Evolutionary conservation across 148 eudicot species (phyloP).

Genomic region (Rhododendron vialii): DNA sequence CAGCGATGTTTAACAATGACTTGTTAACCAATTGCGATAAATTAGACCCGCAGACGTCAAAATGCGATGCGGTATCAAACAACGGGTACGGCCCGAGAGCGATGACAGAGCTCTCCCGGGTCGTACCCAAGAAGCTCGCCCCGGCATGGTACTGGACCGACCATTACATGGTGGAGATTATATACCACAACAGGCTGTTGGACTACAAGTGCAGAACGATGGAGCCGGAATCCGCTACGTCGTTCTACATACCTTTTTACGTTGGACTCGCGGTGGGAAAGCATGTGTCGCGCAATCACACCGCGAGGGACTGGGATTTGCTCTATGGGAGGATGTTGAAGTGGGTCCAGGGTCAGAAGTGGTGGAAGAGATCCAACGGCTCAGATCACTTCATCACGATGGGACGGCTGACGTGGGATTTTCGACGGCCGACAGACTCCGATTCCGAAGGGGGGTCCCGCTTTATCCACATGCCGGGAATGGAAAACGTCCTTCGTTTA

Average conservation of each 20-base stretch:
- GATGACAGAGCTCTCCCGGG: neutral
- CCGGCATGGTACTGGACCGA: conserved; percentile 65
- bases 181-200: conserved; percentile 59
- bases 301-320: conserved; percentile 36
- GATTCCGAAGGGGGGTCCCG: conserved; percentile 51
- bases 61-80: conserved; percentile 55
- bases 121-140: conserved; percentile 36
- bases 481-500: conserved; percentile 53
- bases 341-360: conserved; percentile 43
- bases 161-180: conserved; percentile 55
- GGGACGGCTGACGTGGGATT: conserved; percentile 70
- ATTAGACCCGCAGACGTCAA: conserved; percentile 50
- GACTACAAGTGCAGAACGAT: conserved; percentile 49
- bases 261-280: conserved; percentile 62
- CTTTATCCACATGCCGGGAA: conserved; percentile 37
- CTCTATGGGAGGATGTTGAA: conserved; percentile 38
- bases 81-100: conserved; percentile 54
- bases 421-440: conserved; percentile 27
- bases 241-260: conserved; percentile 79
- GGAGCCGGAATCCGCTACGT: conserved; percentile 53
- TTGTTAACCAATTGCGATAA: conserved; percentile 45
- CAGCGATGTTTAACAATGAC: conserved; percentile 46
- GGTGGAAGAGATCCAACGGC: conserved; percentile 41
- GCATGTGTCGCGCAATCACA: conserved; percentile 38
- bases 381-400: conserved; percentile 58